phyloP scores from a whole-genome alignment of 2,329 filamentous ascomycete species.

The Bipolaris oryzae region DNA sequence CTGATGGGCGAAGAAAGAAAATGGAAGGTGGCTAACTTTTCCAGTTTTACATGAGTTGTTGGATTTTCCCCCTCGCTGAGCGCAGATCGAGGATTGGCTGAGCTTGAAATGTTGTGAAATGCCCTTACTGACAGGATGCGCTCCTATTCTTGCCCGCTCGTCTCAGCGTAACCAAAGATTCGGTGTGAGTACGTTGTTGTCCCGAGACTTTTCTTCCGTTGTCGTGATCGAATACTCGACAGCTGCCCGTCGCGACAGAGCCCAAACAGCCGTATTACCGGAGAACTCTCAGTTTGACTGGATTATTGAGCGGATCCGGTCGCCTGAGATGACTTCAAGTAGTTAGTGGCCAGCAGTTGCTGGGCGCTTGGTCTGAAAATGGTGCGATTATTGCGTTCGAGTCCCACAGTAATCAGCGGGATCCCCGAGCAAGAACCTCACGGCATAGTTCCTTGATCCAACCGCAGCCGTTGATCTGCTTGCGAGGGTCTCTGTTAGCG shows the following conservation, averaged over 20 bases:
- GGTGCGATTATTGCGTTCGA: conserved; percentile 11
- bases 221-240: background rate
- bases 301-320: background rate
- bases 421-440: background rate
- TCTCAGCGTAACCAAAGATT: conserved; percentile 4
- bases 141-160: background rate
- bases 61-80: conserved; percentile 3
- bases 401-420: conserved; percentile 2
- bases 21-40: background rate
- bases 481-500: conserved; percentile 22
- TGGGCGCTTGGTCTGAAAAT: conserved; percentile 1
- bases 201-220: background rate
- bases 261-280: background rate
- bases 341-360: background rate
- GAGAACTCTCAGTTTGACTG: conserved; percentile 1
- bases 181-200: background rate
- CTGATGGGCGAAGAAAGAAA: background rate
- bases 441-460: conserved; percentile 5
- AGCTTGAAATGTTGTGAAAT: conserved; percentile 10
- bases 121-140: conserved; percentile 2
- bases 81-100: background rate
- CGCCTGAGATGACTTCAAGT: conserved; percentile 3
- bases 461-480: conserved; percentile 27
- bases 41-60: conserved; percentile 1
- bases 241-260: background rate